Base-by-base conservation (phyloP, 495 filamentous ascomycete genomes). In the Trichoderma asperelloides region DNA sequence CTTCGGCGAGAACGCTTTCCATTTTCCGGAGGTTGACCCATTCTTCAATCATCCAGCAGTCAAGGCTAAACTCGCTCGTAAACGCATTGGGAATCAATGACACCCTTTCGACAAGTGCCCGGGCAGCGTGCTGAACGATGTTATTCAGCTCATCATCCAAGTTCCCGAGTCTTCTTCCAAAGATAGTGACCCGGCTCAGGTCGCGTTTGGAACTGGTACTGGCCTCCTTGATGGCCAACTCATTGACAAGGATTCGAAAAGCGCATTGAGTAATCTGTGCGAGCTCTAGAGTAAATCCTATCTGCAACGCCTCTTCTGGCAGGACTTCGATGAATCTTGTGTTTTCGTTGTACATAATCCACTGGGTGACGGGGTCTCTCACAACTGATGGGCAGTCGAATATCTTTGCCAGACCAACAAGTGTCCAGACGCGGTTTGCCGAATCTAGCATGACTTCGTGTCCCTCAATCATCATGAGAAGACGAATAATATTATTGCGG, bases 341-440 rank as follows among this genome's bases (percentile, higher is more conserved):
- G 70, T 82, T 82, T 0, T 76, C 74, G 6, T 74, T 68, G 0
- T 72, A 72, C 63, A 78, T 72, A 0, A 83, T 74, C 81, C 81
- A 83, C 11, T 67, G 68, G 33, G 69, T 63, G 49, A 77, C 70
- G 13, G 65, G 63, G 60, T 76, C 71, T 25, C 68, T 62, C 43
- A 82, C 74, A 23, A 78, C 67, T 33, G 68, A 64, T 0, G 80
- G 78, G 23, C 88, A 79, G 2, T 85, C 81, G 25, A 87, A 80
- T 63, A 85, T 73, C 25, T 84, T 85, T 25, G 86, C 86, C 3
- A 89, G 73, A 11, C 80, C 82, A 18, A 85, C 85, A 18, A 87
- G 81, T 0, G 86, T 88, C 81, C 84, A 89, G 62, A 88, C 71
- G 30, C 88, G 86, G 45, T 82, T 77, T n/a, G 88, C 86, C 0